Evolutionary conservation across 176 grass and related monocot species (phyloP), one percentile per base, ranked within the genome.

Genomic region (Cenchrus americanus): DNA sequence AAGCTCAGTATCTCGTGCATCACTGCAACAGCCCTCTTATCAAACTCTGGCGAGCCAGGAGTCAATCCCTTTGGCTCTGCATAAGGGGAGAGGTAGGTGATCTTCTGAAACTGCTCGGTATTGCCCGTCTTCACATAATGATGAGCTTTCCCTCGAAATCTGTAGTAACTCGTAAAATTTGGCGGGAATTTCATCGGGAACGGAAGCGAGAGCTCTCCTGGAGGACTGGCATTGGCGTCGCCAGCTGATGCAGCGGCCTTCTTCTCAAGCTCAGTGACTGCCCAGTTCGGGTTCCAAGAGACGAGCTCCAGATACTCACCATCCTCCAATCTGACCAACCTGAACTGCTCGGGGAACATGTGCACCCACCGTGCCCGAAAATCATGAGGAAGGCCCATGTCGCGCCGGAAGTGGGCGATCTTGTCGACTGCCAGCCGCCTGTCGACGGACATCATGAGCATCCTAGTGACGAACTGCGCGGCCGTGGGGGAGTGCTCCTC

Each of bases 1-100:
- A 97, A 97, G 77, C 65, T 94, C 66, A 91, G 90, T 68, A 97
- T 88, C 80, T 94, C 95, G 24, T 97, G 95, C 81, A 93, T 94
- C 62, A 97, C 79, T 1, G 90, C 92, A 19, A 97, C 90, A 9
- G 95, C 92, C 66, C 95, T 91, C 82, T 97, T 94, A 76, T 97
- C 90, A 71, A 97, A 97, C 83, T 97, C 90, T 14, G 64, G 84
- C 0, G 86, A 88, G 5, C 95, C 90, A 82, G 95, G 82, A 57
- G 60, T 75, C 75, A 93, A 75, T 67, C 61, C 90, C 79, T 26
- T 87, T 18, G 84, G 84, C 83, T 97, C 87, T 23, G 88, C 88
- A 85, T 93, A 98, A 79, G 95, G 95, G 48, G 88, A 95, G 13
- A 98, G 66, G 84, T 91, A 93, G 67, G 78, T 27, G 49, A 83